Evolutionary conservation across 148 eudicot species (phyloP).

Genomic region (Vaccinium darrowii): DNA sequence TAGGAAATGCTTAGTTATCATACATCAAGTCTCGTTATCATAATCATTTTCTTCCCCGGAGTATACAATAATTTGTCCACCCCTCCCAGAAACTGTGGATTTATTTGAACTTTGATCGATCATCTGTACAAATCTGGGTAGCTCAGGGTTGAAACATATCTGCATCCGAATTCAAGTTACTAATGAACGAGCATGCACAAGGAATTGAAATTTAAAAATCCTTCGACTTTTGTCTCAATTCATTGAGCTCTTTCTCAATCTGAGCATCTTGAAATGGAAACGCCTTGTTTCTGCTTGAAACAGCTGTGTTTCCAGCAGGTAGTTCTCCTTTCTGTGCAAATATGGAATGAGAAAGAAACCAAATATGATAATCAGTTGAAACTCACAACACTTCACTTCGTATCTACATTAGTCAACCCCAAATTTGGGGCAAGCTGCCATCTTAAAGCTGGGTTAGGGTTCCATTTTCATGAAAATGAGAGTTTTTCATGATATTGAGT

Average conservation of each 20-base stretch:
- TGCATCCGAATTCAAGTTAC: background rate
- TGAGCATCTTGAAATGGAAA: background rate
- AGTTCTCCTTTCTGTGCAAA: constrained; percentile 5
- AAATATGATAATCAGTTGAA: background rate
- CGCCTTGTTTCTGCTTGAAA: background rate
- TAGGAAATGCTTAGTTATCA: background rate
- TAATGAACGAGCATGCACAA: background rate
- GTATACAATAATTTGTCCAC: background rate
- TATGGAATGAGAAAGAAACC: background rate
- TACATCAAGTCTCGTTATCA: background rate
- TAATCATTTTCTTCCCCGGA: background rate
- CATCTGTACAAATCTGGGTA: background rate
- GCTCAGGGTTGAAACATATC: background rate
- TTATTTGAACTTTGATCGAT: background rate
- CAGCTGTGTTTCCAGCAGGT: background rate
- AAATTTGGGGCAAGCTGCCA: background rate
- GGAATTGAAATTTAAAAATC: background rate
- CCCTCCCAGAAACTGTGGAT: background rate
- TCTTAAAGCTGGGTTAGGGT: background rate
- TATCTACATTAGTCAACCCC: background rate
- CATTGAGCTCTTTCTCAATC: constrained; percentile 3
- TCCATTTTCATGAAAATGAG: background rate
- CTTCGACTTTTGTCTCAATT: constrained; percentile 2
- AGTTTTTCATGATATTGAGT: background rate
- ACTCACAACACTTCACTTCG: background rate